Evolutionary conservation across 83 land plant species (phyloP), one percentile per base, ranked within the genome.

Genomic region (Isoetes engelmannii): DNA sequence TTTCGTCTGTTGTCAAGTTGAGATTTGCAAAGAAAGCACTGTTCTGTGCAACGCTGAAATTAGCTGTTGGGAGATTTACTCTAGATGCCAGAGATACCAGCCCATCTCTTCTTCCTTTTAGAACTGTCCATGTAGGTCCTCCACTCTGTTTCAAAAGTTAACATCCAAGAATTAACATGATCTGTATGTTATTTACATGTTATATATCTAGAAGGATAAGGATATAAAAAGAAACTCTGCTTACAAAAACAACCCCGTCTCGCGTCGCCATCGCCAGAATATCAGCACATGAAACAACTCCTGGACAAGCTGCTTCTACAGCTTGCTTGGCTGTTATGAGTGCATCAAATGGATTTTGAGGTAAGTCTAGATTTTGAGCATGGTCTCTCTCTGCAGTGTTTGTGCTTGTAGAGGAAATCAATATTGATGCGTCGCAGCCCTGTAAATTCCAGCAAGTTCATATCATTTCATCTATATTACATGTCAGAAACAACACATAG

Each of bases 361-460:
- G 61, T 28, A 68, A 41, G 47, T 74, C 72, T 37, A 12, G 12
- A 20, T 70, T 70, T n/a, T 57, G 50, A 18, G 43, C 4, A n/a
- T 54, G n/a, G 18, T 57, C 72, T 58, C 68, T 58, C 69, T 70
- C 72, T 42, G 72, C 72, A 41, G 8, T 45, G 4, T 70, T 58
- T 4, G 18, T 18, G 6, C 65, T 12, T 5, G 72, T 58, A 5
- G 65, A 57, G 8, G 72, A 54, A 45, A 57, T 21, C 20, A 70
- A 58, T 8, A 70, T 70, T 47, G 72, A 70, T 5, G 47, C 72
- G 44, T 70, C 72, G 21, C 72, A 70, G 41, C 72, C 72, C 72
- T 70, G 20, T 0, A 49, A 10, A 47, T 28, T 28, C 37, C 37
- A 28, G 2, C 37, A 28, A 28, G 37, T 28, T 28, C 37, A 28